A percentile compares a stretch with the other conserved stretches of the same genome.
phyloP scores from a whole-genome alignment of 2,329 filamentous ascomycete species.

The Cladosporium velox region DNA sequence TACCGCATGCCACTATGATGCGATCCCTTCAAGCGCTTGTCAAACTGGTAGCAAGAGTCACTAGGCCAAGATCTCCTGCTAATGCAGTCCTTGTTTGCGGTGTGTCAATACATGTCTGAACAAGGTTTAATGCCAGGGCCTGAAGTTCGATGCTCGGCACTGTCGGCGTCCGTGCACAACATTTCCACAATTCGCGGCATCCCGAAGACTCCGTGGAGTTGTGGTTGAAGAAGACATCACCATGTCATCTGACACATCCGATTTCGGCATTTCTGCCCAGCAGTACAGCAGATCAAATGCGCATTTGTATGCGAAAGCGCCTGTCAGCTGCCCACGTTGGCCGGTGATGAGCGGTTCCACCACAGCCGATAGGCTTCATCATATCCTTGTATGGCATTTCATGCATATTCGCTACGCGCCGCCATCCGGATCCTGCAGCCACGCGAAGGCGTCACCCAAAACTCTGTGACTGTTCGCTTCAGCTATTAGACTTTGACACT shows the following conservation, averaged over 20 bases:
- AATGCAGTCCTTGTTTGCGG: neutral
- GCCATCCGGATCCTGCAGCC: slow-evolving; percentile 11
- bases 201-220: neutral
- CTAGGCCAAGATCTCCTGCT: neutral
- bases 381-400: neutral
- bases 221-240: neutral
- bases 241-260: neutral
- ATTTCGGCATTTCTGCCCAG: neutral
- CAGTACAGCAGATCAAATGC: neutral
- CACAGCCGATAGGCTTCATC: neutral
- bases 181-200: neutral
- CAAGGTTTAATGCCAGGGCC: neutral
- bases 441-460: neutral
- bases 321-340: neutral
- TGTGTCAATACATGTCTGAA: neutral
- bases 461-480: neutral
- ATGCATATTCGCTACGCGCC: slow-evolving; percentile 2
- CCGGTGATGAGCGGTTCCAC: neutral
- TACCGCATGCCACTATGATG: too few species aligned
- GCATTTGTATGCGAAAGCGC: neutral
- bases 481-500: neutral
- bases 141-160: neutral
- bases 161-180: neutral
- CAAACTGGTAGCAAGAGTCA: neutral
- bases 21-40: neutral